These are phyloP conservation scores for Paraphaeosphaeria sporulosa DNA, from an alignment of 2,329 filamentous ascomycete genomes.

Conservation along the genomic window DNA sequence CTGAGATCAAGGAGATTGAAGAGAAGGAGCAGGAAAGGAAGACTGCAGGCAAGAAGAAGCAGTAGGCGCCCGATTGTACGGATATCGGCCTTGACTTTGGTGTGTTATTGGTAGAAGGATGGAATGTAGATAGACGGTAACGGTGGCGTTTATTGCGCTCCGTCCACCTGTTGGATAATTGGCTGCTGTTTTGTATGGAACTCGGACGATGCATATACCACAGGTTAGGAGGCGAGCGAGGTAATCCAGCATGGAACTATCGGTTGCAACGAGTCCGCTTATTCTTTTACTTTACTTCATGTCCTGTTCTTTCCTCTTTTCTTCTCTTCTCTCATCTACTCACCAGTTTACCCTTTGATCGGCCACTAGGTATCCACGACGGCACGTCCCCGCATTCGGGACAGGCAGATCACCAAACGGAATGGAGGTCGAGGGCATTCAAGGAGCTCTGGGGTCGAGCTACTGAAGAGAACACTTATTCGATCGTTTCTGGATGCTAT, in stretches of 20 bases:
- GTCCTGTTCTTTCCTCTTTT: neutral
- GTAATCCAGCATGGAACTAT: neutral
- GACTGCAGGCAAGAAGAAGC: slow-evolving; percentile 45
- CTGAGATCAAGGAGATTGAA: slow-evolving; percentile 75
- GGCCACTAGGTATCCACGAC: neutral
- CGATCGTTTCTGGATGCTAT: neutral
- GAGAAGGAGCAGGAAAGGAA: slow-evolving; percentile 48
- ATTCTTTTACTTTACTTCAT: neutral
- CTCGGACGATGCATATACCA: neutral
- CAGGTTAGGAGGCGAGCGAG: neutral
- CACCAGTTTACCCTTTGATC: neutral
- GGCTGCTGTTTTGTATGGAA: neutral
- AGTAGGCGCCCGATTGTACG: slow-evolving; percentile 19
- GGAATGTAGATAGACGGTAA: neutral
- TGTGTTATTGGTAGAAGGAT: neutral
- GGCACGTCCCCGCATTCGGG: neutral
- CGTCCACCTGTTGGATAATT: neutral
- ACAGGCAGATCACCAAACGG: neutral
- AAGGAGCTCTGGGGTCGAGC: neutral
- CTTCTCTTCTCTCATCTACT: neutral
- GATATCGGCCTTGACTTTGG: neutral
- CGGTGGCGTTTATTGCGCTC: neutral
- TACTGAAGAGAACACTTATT: neutral
- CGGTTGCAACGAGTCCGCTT: neutral
- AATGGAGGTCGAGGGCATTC: neutral